These are phyloP conservation scores for Xerophyta viscosa DNA, from an alignment of 106 monocot species.

Conservation along the genomic window DNA sequence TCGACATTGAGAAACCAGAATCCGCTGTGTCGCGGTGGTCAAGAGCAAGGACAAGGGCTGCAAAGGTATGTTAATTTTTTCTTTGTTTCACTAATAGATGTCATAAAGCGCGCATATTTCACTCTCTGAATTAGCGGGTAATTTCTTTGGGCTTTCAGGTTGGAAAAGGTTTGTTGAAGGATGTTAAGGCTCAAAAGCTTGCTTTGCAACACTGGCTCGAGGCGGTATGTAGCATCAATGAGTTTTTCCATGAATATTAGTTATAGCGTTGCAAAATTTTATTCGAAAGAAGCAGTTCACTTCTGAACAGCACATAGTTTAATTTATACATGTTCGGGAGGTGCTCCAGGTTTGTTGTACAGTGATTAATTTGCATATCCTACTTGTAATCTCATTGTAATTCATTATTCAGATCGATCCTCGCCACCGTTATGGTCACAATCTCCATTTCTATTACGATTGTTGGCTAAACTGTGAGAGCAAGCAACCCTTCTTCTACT, in stretches of 20 bases:
- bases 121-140: too few relatives aligned
- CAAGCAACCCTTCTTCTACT: slow-evolving; percentile 97
- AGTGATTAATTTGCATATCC: too few relatives aligned
- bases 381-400: not conserved
- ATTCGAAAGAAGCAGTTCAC: too few relatives aligned
- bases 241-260: too few relatives aligned
- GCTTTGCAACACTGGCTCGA: slow-evolving; percentile 99
- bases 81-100: not conserved
- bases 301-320: too few relatives aligned
- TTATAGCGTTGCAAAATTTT: too few relatives aligned
- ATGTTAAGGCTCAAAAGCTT: slow-evolving; percentile 81
- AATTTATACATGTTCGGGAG: too few relatives aligned
- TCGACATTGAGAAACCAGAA: slow-evolving; percentile 67
- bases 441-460: slow-evolving; percentile 87
- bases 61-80: slow-evolving; percentile 40
- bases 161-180: slow-evolving; percentile 87
- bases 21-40: slow-evolving; percentile 78
- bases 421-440: slow-evolving; percentile 96
- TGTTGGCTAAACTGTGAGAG: slow-evolving; percentile 79
- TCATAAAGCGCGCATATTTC: not conserved
- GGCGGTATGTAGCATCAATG: slow-evolving; percentile 66
- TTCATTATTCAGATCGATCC: slow-evolving; percentile 70
- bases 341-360: too few relatives aligned
- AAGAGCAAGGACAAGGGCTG: slow-evolving; percentile 77
- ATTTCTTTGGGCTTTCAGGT: slow-evolving; percentile 34